phyloP scores from a whole-genome alignment of 768 basidiomycete species.

The Lanmaoa rubissima region DNA sequence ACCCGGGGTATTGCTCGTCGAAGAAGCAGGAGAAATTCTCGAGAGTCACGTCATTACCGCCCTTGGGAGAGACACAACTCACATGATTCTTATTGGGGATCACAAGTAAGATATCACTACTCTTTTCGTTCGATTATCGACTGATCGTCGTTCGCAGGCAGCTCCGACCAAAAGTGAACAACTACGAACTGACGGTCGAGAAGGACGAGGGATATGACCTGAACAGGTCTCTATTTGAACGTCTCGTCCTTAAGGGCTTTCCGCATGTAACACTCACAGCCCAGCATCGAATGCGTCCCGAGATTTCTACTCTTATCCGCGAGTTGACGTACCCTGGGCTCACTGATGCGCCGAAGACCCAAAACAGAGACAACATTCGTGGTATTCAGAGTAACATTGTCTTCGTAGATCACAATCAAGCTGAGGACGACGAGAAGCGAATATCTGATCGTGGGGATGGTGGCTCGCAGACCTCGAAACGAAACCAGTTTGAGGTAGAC shows the following conservation, averaged over 20 bases:
- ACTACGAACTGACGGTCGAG: conserved; percentile 63
- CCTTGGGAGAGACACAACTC: conserved; percentile 42
- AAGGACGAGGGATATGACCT: conserved; percentile 66
- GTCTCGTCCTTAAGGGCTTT: conserved; percentile 58
- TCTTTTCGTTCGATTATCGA: not conserved
- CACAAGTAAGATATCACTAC: conserved; percentile 54
- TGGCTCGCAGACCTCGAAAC: conserved; percentile 54
- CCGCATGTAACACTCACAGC: conserved; percentile 54
- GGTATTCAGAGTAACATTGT: conserved; percentile 58
- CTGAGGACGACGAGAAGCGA: conserved; percentile 47
- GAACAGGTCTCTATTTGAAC: conserved; percentile 67
- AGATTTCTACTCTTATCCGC: conserved; percentile 63
- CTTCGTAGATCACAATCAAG: conserved; percentile 56
- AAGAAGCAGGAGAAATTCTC: conserved; percentile 72
- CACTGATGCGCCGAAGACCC: conserved; percentile 50
- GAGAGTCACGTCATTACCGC: conserved; percentile 67
- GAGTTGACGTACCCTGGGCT: conserved; percentile 65
- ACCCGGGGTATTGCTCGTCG: conserved; percentile 59
- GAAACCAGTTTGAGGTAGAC: conserved; percentile 54
- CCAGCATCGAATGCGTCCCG: conserved; percentile 76
- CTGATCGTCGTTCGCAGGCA: conserved; percentile 42
- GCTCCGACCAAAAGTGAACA: conserved; percentile 69
- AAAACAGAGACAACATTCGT: conserved; percentile 47
- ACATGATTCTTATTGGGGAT: conserved; percentile 68
- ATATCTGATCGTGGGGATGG: conserved; percentile 47